These are phyloP conservation scores for Protea cynaroides DNA, from an alignment of 164 flowering plant species.

Conservation along the genomic window DNA sequence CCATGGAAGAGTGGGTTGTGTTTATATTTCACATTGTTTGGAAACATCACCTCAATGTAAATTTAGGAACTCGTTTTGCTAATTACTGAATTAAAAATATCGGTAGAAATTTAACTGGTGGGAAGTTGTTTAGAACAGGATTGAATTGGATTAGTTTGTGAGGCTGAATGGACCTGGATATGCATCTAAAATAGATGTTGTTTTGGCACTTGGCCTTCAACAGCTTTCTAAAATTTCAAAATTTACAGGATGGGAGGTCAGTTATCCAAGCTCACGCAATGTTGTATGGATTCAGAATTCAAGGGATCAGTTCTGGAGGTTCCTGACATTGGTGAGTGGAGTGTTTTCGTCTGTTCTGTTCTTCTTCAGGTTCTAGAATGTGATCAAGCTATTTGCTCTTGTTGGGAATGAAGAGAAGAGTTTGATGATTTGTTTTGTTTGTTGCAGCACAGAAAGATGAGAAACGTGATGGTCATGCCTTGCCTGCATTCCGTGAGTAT, in stretches of 20 bases:
- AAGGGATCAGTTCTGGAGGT: conserved; percentile 39
- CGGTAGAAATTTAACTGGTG: not conserved
- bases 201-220: not conserved
- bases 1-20: not conserved
- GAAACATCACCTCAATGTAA: no score
- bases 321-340: conserved; percentile 39
- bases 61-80: no score
- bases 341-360: not conserved
- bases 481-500: conserved; percentile 33
- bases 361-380: not conserved
- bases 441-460: not conserved
- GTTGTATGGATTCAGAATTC: conserved; percentile 41
- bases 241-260: conserved; percentile 47
- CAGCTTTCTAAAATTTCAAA: conserved; percentile 1
- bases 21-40: no score
- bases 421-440: not conserved
- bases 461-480: not conserved
- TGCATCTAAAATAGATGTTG: not conserved
- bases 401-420: conserved; percentile 1
- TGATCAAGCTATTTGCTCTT: not conserved
- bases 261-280: conserved; percentile 42
- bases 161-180: conserved; percentile 2
- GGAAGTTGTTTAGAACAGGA: conserved; percentile 1
- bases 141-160: conserved; percentile 1
- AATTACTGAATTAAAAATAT: no score